Conservation (phyloP, 2,329 filamentous ascomycete species). For the Pezizomycotina sp. region DNA sequence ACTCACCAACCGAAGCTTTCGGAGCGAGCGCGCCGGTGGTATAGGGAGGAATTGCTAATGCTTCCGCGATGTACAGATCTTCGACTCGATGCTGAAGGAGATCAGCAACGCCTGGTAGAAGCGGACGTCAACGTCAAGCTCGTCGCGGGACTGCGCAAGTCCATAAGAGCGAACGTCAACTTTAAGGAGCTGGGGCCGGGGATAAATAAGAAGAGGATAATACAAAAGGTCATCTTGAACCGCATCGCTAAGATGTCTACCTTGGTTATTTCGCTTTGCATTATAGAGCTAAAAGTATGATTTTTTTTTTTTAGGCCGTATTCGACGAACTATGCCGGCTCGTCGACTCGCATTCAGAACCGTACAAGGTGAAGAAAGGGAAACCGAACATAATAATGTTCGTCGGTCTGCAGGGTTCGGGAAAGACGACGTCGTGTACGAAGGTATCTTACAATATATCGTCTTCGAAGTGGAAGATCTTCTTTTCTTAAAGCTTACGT, state of each 20-base stretch:
- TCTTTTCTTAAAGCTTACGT: no score
- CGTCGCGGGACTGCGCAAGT: slow-evolving; percentile 78
- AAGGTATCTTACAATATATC: no score
- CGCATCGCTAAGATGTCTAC: not conserved
- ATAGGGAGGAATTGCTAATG: slow-evolving; percentile 5
- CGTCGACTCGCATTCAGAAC: slow-evolving; percentile 85
- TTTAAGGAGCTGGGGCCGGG: slow-evolving; percentile 82
- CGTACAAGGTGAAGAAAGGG: slow-evolving; percentile 93
- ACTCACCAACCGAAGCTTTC: slow-evolving; percentile 7
- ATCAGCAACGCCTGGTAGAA: slow-evolving; percentile 92
- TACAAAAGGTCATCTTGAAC: slow-evolving; percentile 52
- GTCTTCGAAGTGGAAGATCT: no score
- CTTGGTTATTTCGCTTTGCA: no score
- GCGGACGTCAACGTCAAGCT: slow-evolving; percentile 95
- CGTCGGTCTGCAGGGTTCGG: slow-evolving; percentile 89
- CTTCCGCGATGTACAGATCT: slow-evolving; percentile 46
- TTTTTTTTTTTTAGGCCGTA: slow-evolving; percentile 41
- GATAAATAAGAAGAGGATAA: slow-evolving; percentile 95
- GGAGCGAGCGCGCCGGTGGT: slow-evolving; percentile 6
- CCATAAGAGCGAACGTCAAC: slow-evolving; percentile 78
- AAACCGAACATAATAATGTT: slow-evolving; percentile 98
- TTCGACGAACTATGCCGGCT: slow-evolving; percentile 93
- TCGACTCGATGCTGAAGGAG: slow-evolving; percentile 96
- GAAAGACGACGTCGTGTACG: slow-evolving; percentile 96
- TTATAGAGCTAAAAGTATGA: not conserved